Base-by-base conservation (phyloP, 768 basidiomycete species). In the Daedalea quercina region DNA sequence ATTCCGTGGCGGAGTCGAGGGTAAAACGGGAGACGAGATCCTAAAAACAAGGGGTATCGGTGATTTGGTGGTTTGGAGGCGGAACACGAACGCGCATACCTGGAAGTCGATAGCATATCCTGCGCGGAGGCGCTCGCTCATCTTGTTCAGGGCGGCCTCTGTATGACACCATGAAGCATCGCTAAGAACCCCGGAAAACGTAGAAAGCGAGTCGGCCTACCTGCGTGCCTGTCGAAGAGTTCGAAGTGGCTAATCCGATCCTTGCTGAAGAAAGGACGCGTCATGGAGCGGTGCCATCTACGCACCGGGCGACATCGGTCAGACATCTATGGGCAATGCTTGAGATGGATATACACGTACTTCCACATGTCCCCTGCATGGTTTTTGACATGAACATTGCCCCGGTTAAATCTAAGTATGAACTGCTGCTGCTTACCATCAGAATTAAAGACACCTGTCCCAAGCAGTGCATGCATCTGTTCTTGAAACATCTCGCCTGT, bases 401-500 rank as follows among this genome's bases (percentile, higher is more conserved):
- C n/a, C n/a, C n/a, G n/a, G n/a, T n/a, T n/a, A n/a, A n/a, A n/a
- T n/a, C n/a, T n/a, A n/a, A 50, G 33, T 24, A 26, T 20, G 44
- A 31, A 24, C 20, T 19, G 40, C 34, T 19, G 23, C 8, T 15
- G 13, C 65, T 49, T 51, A 73, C 77, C 76, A 59, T 79, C 77
- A 2, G 76, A 73, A 54, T 79, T 81, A 64, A 83, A 82, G 8
- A 82, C 73, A 6, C 82, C 81, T 0, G 69, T 73, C 15, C 80
- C 80, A 13, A 80, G 60, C 15, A 79, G 64, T 11, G 61, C 57
- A 24, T 63, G 42, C 17, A 69, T 64, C 15, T 63, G 61, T 40
- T 60, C 54, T 37, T 60, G 60, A 50, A 75, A 71, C 15, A 56
- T 58, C 13, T 57, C 60, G 0, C 73, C 73, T 76, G 51, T 9